These are phyloP conservation scores for Fraxinus albicans DNA, from an alignment of 305 asterid genomes.

Conservation along the genomic window DNA sequence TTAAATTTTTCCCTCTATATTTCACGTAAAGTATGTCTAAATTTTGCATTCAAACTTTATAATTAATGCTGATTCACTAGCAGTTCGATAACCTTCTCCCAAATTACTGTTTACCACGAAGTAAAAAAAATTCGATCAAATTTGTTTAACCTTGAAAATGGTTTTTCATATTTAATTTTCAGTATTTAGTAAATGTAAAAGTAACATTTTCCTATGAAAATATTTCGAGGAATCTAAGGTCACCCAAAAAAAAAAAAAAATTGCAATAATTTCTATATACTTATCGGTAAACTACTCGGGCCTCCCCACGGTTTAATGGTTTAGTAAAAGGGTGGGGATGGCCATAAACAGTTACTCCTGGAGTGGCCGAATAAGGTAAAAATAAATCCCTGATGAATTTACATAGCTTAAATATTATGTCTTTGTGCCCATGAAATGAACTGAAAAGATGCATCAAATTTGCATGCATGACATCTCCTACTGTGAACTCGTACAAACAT, in stretches of 20 bases:
- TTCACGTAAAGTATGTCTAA: too few species aligned
- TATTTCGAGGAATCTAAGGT: not conserved
- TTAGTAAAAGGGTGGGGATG: not conserved
- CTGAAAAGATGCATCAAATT: not conserved
- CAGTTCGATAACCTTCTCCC: not conserved
- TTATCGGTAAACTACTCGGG: too few species aligned
- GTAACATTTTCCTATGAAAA: not conserved
- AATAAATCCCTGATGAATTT: not conserved
- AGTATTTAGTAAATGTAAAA: not conserved
- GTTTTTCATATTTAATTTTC: not conserved
- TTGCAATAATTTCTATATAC: not conserved
- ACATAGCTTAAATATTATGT: not conserved
- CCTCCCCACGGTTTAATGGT: too few species aligned
- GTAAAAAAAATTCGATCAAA: not conserved
- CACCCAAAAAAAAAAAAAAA: not conserved
- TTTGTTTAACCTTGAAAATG: not conserved
- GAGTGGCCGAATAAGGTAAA: not conserved
- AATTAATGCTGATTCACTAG: not conserved
- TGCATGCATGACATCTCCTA: not conserved
- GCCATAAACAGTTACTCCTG: not conserved
- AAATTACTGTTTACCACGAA: not conserved
- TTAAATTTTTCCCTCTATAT: not conserved
- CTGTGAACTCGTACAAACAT: not conserved
- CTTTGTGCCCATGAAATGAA: not conserved
- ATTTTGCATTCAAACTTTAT: not conserved